Conservation (phyloP, 2,329 filamentous ascomycete genomes). For the Thermoascus crustaceus region DNA sequence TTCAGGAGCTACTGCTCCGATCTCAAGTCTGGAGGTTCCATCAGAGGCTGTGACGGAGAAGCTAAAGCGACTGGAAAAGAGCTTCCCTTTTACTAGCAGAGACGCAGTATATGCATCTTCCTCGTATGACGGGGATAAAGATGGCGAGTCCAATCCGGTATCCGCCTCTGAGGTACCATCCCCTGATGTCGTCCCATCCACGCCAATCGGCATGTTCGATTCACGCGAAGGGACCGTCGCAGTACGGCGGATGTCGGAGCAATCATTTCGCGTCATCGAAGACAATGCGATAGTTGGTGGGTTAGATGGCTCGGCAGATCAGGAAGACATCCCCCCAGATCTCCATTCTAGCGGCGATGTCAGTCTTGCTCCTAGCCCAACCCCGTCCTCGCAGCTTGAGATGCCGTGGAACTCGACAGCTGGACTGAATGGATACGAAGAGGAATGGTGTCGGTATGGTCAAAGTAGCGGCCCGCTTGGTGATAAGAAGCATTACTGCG, state of each 20-base stretch:
- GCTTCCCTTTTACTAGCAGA: background rate
- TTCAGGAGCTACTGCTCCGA: background rate
- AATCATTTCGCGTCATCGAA: background rate
- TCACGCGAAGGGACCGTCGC: background rate
- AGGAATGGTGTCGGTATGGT: too few relatives aligned
- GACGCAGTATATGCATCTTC: too few relatives aligned
- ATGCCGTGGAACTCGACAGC: slow-evolving; percentile 13
- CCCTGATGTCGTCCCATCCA: too few relatives aligned
- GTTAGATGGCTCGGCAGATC: background rate
- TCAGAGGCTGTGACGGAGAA: background rate
- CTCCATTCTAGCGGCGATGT: slow-evolving; percentile 4
- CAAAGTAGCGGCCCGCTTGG: too few relatives aligned
- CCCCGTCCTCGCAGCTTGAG: slow-evolving; percentile 12
- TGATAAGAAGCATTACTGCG: too few relatives aligned
- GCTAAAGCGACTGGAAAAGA: background rate
- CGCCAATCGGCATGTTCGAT: background rate
- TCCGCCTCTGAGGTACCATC: too few relatives aligned
- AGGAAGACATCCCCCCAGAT: background rate
- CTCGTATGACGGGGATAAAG: too few relatives aligned
- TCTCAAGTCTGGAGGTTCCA: background rate
- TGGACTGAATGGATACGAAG: too few relatives aligned
- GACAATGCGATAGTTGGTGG: slow-evolving; percentile 1
- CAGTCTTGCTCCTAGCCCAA: slow-evolving; percentile 13
- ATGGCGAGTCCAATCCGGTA: too few relatives aligned
- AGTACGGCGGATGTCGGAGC: background rate